Evolutionary conservation across 2,329 filamentous ascomycete species (phyloP).

Genomic region (Aureobasidium sp.): DNA sequence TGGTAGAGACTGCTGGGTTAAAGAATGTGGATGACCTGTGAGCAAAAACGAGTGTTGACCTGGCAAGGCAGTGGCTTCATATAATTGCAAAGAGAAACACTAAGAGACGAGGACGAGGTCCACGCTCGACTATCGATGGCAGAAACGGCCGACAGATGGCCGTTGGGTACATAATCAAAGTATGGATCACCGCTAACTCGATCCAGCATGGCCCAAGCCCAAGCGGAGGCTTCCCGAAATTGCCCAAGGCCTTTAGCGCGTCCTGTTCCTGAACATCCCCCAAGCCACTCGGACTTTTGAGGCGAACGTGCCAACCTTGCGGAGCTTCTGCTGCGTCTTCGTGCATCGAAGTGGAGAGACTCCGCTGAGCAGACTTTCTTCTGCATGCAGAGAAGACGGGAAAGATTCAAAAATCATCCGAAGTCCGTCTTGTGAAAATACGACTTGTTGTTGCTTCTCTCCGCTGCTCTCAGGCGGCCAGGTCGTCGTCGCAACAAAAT

Average conservation of each 20-base stretch:
- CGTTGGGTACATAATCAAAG: slow-evolving; percentile 9
- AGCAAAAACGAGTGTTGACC: slow-evolving; percentile 1
- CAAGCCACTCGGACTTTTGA: slow-evolving; percentile 3
- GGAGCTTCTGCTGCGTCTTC: not conserved
- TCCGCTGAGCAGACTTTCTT: not conserved
- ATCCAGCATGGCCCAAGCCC: not conserved
- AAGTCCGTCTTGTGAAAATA: not conserved
- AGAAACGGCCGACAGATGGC: slow-evolving; percentile 3
- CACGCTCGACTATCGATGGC: slow-evolving; percentile 8
- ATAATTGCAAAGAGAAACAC: not conserved
- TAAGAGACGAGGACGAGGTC: not conserved
- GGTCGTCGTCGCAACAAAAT: slow-evolving; percentile 8
- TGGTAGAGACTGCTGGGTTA: slow-evolving; percentile 7
- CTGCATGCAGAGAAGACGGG: slow-evolving; percentile 3
- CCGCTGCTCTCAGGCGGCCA: not conserved
- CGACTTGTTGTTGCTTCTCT: not conserved
- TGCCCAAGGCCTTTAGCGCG: not conserved
- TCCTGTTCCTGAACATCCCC: slow-evolving; percentile 6
- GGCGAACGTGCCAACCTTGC: slow-evolving; percentile 8
- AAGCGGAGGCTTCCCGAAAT: slow-evolving; percentile 1
- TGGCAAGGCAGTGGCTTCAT: slow-evolving; percentile 7
- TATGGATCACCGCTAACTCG: not conserved
- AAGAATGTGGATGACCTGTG: slow-evolving; percentile 9
- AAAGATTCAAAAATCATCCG: not conserved
- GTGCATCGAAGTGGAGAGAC: not conserved